These are phyloP conservation scores for Meira nashicola DNA, from an alignment of 1,284 basidiomycete species.

Conservation along the genomic window DNA sequence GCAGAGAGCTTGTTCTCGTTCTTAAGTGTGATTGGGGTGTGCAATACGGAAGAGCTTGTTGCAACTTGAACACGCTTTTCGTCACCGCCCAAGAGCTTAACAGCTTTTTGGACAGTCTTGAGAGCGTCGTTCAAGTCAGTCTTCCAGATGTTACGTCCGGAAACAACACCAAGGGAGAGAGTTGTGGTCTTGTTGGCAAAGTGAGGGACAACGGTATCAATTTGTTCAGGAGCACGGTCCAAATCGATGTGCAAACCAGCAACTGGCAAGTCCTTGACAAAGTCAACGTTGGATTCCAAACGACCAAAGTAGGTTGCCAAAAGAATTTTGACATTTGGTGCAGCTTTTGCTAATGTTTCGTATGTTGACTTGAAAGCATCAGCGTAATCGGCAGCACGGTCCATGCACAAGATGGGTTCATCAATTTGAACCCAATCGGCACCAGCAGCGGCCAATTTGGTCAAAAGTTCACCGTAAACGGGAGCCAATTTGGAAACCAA, in stretches of 20 bases:
- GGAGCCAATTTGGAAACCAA: slow-evolving; percentile 85
- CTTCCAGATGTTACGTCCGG: slow-evolving; percentile 99
- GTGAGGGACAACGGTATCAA: slow-evolving; percentile 76
- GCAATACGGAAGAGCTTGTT: slow-evolving; percentile 94
- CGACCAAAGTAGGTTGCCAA: slow-evolving; percentile 92
- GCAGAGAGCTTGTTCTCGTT: slow-evolving; percentile 86
- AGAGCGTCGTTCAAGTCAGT: slow-evolving; percentile 82
- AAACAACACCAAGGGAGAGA: slow-evolving; percentile 92
- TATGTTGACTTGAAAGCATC: slow-evolving; percentile 79
- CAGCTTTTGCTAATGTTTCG: slow-evolving; percentile 71
- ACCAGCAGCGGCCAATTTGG: slow-evolving; percentile 86
- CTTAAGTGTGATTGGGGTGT: slow-evolving; percentile 92
- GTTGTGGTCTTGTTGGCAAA: slow-evolving; percentile 62
- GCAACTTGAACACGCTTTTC: slow-evolving; percentile 76
- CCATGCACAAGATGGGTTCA: slow-evolving; percentile 92
- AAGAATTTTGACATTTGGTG: slow-evolving; percentile 74
- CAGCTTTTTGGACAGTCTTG: slow-evolving; percentile 76
- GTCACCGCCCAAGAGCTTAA: slow-evolving; percentile 38
- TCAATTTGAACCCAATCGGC: slow-evolving; percentile 93
- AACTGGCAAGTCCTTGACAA: slow-evolving; percentile 86
- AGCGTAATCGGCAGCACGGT: slow-evolving; percentile 73
- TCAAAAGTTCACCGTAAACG: slow-evolving; percentile 84
- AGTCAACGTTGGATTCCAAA: slow-evolving; percentile 85
- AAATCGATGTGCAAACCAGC: slow-evolving; percentile 95
- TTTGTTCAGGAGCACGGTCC: slow-evolving; percentile 78